Conservation (phyloP, 2,329 filamentous ascomycete genomes). For the Fusarium humuli region DNA sequence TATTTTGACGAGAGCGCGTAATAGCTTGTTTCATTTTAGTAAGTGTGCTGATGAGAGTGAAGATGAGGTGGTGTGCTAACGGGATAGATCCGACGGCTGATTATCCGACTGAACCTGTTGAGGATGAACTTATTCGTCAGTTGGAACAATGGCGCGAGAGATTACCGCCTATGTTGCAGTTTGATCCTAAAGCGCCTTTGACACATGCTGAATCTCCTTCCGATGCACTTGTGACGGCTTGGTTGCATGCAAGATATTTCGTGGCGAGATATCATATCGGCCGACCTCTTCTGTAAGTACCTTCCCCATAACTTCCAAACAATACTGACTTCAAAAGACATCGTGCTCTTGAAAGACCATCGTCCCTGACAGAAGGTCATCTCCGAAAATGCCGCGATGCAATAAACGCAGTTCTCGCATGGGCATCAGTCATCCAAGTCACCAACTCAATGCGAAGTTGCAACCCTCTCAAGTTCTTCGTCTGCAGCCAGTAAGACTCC, state of each 20-base stretch:
- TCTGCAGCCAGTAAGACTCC: conserved; percentile 18
- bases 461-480: conserved; percentile 34
- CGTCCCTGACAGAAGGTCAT: conserved; percentile 23
- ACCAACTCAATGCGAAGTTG: conserved; percentile 33
- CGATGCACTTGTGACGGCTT: conserved; percentile 19
- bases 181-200: conserved; percentile 24
- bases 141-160: conserved; percentile 30
- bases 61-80: rapidly evolving
- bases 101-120: conserved; percentile 31
- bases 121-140: conserved; percentile 33
- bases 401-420: conserved; percentile 13
- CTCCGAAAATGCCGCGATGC: conserved; percentile 32
- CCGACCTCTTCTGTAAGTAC: conserved; percentile 27
- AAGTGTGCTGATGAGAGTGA: rapidly evolving
- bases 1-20: conserved; percentile 28
- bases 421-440: conserved; percentile 25
- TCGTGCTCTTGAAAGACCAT: conserved; percentile 23
- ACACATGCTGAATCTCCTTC: conserved; percentile 22
- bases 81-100: not conserved
- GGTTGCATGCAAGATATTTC: conserved; percentile 32
- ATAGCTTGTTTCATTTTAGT: conserved; percentile 34
- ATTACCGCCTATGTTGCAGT: conserved; percentile 22
- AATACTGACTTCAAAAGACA: not conserved
- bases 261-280: conserved; percentile 36
- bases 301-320: no score